Evolutionary conservation across 1,284 basidiomycete species (phyloP).

Genomic region (Takashimella tepidaria): DNA sequence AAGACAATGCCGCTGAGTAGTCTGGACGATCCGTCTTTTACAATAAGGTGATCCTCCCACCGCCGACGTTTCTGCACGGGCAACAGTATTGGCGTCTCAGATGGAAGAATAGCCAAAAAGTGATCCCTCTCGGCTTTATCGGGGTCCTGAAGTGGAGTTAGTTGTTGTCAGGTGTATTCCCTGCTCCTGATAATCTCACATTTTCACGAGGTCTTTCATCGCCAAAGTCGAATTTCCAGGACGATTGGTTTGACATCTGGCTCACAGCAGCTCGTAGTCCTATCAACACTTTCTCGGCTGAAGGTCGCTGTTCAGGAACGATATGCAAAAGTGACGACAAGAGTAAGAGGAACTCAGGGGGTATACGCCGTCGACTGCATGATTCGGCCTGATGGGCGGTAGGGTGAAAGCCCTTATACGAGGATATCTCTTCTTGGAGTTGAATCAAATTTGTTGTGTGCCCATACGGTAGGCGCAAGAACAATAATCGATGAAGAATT

Average conservation of each 20-base stretch:
- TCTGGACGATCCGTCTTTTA: neutral
- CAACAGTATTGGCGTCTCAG: neutral
- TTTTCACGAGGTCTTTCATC: neutral
- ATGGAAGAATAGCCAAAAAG: neutral
- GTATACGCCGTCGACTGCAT: constrained; percentile 64
- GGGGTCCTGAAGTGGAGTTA: neutral
- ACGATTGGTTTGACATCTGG: neutral
- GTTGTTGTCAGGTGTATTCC: neutral
- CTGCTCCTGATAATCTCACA: neutral
- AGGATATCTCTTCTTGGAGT: constrained; percentile 67
- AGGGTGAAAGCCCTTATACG: constrained; percentile 71
- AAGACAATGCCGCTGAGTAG: neutral
- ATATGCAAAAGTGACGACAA: constrained; percentile 66
- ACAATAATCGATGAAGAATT: constrained; percentile 85
- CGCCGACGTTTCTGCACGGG: too few relatives aligned
- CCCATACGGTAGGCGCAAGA: constrained; percentile 74
- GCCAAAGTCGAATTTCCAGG: neutral
- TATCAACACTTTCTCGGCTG: constrained; percentile 59
- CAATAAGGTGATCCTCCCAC: neutral
- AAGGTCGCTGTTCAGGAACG: constrained; percentile 59
- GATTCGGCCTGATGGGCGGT: constrained; percentile 52
- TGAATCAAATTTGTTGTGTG: constrained; percentile 57
- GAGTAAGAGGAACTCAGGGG: constrained; percentile 62
- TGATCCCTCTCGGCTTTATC: neutral
- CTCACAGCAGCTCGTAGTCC: constrained; percentile 8